Evolutionary conservation across 805 yeast species (phyloP).

Genomic region (Candida arabinofermentans): DNA sequence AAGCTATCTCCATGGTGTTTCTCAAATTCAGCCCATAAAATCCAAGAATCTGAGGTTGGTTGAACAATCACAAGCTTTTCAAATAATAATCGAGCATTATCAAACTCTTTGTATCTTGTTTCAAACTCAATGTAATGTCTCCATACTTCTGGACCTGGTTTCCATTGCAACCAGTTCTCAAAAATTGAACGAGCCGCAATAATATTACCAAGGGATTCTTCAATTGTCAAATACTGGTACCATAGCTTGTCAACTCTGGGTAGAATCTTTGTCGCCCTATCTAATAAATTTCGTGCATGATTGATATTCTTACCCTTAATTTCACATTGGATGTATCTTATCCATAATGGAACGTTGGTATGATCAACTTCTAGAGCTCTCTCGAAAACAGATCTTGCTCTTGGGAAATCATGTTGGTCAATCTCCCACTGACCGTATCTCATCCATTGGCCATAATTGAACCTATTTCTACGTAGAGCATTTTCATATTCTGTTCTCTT

Average conservation of each 20-base stretch:
- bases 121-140: conserved; percentile 70
- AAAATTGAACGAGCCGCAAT: conserved; percentile 61
- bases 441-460: conserved; percentile 84
- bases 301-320: conserved; percentile 66
- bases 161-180: conserved; percentile 78
- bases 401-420: conserved; percentile 67
- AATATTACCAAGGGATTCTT: conserved; percentile 68
- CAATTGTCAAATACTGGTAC: conserved; percentile 78
- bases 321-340: conserved; percentile 76
- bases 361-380: conserved; percentile 77
- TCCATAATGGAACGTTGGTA: conserved; percentile 80
- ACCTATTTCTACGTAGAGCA: conserved; percentile 79
- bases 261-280: conserved; percentile 66
- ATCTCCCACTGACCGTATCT: conserved; percentile 87
- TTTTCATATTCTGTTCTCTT: conserved; percentile 81
- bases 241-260: conserved; percentile 85
- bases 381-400: conserved; percentile 87
- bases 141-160: conserved; percentile 68
- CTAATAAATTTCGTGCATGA: conserved; percentile 84
- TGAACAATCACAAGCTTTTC: conserved; percentile 51
- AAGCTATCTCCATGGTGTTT: conserved; percentile 40
- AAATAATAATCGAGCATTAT: conserved; percentile 56
- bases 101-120: conserved; percentile 48
- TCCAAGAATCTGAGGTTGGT: conserved; percentile 60
- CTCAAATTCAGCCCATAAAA: conserved; percentile 73